Evolutionary conservation across 2,329 filamentous ascomycete species (phyloP).

Genomic region (Waltergamsia citrina): DNA sequence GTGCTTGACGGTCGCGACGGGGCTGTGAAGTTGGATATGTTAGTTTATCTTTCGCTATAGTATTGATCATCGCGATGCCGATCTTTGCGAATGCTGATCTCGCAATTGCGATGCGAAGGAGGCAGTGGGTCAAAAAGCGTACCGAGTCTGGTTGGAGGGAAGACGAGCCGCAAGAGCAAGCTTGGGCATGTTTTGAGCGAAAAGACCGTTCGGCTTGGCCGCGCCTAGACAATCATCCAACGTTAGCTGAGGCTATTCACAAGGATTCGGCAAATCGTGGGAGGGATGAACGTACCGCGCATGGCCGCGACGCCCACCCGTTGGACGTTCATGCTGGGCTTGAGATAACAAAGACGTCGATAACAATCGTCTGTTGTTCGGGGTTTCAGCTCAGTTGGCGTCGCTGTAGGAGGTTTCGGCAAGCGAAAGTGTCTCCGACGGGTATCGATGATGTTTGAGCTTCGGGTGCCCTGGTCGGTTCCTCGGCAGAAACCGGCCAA

Average conservation of each 20-base stretch:
- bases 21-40: constrained; percentile 24
- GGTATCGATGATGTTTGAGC: constrained; percentile 9
- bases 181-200: constrained; percentile 36
- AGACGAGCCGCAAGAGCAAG: constrained; percentile 30
- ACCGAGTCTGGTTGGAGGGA: constrained; percentile 38
- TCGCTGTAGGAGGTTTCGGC: background rate
- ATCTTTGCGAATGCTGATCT: too few species aligned
- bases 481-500: constrained; percentile 34
- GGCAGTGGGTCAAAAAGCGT: constrained; percentile 11
- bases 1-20: constrained; percentile 48
- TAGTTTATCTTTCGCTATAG: background rate
- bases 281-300: constrained; percentile 38
- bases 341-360: background rate
- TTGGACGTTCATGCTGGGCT: constrained; percentile 41
- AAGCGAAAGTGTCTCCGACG: constrained; percentile 3
- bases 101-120: background rate
- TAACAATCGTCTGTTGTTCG: constrained; percentile 3
- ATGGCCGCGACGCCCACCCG: constrained; percentile 49
- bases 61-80: too few species aligned
- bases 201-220: constrained; percentile 34
- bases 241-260: too few species aligned
- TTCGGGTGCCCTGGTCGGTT: constrained; percentile 20
- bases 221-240: constrained; percentile 20
- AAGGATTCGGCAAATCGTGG: too few species aligned
- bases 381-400: constrained; percentile 2